Conservation (phyloP, 2,329 filamentous ascomycete genomes). For the Akanthomyces lecanii region DNA sequence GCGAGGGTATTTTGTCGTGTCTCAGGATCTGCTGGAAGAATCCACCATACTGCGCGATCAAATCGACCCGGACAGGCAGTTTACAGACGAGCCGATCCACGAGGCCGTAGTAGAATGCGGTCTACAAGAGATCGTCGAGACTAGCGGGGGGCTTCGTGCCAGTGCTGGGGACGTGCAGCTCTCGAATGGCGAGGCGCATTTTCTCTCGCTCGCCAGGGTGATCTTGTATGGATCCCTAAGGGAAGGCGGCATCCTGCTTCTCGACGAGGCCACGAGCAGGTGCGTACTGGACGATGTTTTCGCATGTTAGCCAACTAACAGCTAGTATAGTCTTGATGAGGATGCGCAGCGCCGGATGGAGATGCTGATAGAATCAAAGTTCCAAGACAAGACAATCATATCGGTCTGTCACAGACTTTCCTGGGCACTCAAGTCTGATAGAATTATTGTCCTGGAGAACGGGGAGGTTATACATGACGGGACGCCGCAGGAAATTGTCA, state of each 20-base stretch:
- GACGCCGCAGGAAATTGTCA: background rate
- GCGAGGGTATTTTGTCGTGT: background rate
- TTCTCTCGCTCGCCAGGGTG: background rate
- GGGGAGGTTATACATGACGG: slow-evolving; percentile 5
- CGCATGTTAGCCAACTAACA: background rate
- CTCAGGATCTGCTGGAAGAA: slow-evolving; percentile 1
- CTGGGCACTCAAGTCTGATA: slow-evolving; percentile 8
- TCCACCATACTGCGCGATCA: background rate
- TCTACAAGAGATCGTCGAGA: background rate
- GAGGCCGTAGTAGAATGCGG: background rate
- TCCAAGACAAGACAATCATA: background rate
- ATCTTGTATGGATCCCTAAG: background rate
- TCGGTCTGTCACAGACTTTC: slow-evolving; percentile 4
- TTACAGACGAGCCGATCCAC: background rate
- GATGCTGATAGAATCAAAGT: background rate
- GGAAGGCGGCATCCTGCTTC: background rate
- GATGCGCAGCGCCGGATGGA: slow-evolving; percentile 3
- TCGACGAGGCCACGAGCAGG: background rate
- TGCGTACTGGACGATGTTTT: background rate
- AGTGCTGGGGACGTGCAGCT: background rate
- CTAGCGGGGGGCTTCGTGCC: background rate
- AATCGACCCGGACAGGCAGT: background rate
- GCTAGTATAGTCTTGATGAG: background rate
- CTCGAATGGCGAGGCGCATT: background rate
- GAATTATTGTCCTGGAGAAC: slow-evolving; percentile 9